Evolutionary conservation across 2,329 filamentous ascomycete genomes (phyloP), one percentile per base, ranked within the genome.

Genomic region (Grosmannia huntii): DNA sequence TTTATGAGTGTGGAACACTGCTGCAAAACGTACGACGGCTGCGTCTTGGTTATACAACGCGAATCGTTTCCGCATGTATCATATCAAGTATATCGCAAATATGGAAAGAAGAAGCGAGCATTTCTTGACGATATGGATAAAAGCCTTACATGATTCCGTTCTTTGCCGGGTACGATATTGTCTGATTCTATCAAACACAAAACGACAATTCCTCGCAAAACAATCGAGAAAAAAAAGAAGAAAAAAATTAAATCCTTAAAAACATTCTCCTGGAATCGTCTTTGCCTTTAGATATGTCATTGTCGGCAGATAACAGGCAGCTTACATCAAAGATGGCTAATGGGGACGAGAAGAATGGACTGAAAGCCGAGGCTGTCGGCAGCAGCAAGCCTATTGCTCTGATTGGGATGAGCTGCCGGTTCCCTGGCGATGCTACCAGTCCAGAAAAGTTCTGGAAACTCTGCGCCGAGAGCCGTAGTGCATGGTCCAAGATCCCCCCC

Each of bases 361-460:
- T 46, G 7, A 23, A 46, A 21, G 41, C 6, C 19, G 41, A 46
- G 16, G 19, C 41, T 46, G 16, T 5, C 21, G 16, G 41, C 11
- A 21, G 46, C 3, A 5, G n/a, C n/a, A 12, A 11, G n/a, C 71
- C 61, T 27, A 57, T 75, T 52, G 72, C 71, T n/a, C 66, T 74
- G 28, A 62, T 74, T 49, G 72, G 72, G 41, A 66, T 65, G 10
- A 68, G 65, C 14, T 71, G 70, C 61, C 67, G 70, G 19, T 70
- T 73, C 23, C 68, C 71, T 0, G 70, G 70, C 10, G 65, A 62
- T 41, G 66, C 68, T 2, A 67, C 61, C 2, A 67, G 63, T n/a
- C 67, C 68, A 1, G 65, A 66, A 1, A 64, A 65, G 58, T 62
- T 72, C 5, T 72, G 68, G 67, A 64, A 69, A 2, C 60, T 70